A percentile compares a stretch with the other conserved stretches of the same genome.
These are phyloP conservation scores for Fusarium circinatum DNA, from an alignment of 2,329 filamentous ascomycete genomes.

Conservation along the genomic window DNA sequence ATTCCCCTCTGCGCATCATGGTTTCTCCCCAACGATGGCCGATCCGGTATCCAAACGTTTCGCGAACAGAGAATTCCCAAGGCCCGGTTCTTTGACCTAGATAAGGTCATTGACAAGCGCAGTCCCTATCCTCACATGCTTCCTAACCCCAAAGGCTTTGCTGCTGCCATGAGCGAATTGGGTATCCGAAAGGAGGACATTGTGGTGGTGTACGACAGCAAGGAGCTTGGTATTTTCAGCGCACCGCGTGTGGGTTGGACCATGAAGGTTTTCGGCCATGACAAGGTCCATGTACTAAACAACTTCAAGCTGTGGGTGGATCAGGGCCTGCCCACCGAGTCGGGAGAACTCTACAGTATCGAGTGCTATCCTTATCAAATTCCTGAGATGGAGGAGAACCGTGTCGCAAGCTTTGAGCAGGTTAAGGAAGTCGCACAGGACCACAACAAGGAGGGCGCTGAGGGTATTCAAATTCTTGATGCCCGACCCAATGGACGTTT, in stretches of 20 bases:
- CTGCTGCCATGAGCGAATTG: slow-evolving; percentile 86
- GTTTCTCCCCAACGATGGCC: slow-evolving; percentile 94
- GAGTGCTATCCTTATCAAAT: slow-evolving; percentile 74
- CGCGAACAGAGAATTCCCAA: slow-evolving; percentile 84
- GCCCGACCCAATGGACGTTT: slow-evolving; percentile 84
- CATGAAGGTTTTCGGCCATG: slow-evolving; percentile 87
- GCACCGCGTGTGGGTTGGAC: slow-evolving; percentile 96
- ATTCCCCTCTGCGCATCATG: slow-evolving; percentile 92
- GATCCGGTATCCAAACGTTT: slow-evolving; percentile 84
- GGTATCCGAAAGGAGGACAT: slow-evolving; percentile 89
- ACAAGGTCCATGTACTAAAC: slow-evolving; percentile 88
- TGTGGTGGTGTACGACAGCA: slow-evolving; percentile 92
- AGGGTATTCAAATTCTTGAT: slow-evolving; percentile 89
- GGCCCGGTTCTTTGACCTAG: slow-evolving; percentile 95
- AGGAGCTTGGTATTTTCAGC: slow-evolving; percentile 92
- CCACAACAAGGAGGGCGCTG: slow-evolving; percentile 81
- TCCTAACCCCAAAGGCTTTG: slow-evolving; percentile 82
- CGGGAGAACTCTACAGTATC: slow-evolving; percentile 76
- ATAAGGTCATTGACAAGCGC: slow-evolving; percentile 86
- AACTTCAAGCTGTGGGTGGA: slow-evolving; percentile 97
- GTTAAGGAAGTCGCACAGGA: slow-evolving; percentile 81
- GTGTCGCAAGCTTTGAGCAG: slow-evolving; percentile 84
- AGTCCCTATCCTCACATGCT: slow-evolving; percentile 98
- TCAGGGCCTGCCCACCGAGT: slow-evolving; percentile 82
- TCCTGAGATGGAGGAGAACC: slow-evolving; percentile 67